Base-by-base conservation (phyloP, 78 protist genomes). In the Planoprotostelium fungivorum region DNA sequence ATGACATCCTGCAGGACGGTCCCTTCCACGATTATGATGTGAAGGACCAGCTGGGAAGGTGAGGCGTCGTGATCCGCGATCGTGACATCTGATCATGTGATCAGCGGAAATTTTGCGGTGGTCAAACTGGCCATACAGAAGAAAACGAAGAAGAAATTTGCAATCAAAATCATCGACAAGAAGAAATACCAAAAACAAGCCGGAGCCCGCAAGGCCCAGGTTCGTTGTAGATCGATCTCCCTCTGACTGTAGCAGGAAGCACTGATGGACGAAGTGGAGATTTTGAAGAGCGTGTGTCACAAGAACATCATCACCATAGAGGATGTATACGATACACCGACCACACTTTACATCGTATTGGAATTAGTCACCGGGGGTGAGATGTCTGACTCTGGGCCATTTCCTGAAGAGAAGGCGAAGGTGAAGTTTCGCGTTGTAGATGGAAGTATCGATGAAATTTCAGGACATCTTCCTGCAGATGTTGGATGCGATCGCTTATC, bases 261-360 rank as follows among this genome's bases (percentile, higher is more conserved):
- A 35, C 88, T 92, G 38, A 92, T 92, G 94, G 94, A 92, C 38
- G 96, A 94, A n/a, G 93, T 94, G 5, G 91, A 90, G 38, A 94
- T 94, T 28, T 83, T 94, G 1, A 88, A 84, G 37, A 86, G 51
- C 10, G 63, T 94, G 5, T 51, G 37, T 16, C 96, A 94, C 38
- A 84, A 35, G 31, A 94, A 94, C 84, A 90, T 94, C 63, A 89
- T 94, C 85, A 90, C 87, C 38, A 89, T 94, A 28, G 84, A 89
- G 73, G 96, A 90, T 29, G 96, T 94, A 0, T 94, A 88, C 37
- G 83, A 90, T 0, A 94, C 91, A 5, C 90, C 89, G 36, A 90
- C 38, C 28, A 88, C 88, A n/a, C 86, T 89, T 36, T 88, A 87
- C 35, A 84, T 94, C 34, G 89, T 90, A 35, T 88, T 94, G 34